Base-by-base conservation (phyloP, 2,329 filamentous ascomycete genomes). In the Cladophialophora exuberans region DNA sequence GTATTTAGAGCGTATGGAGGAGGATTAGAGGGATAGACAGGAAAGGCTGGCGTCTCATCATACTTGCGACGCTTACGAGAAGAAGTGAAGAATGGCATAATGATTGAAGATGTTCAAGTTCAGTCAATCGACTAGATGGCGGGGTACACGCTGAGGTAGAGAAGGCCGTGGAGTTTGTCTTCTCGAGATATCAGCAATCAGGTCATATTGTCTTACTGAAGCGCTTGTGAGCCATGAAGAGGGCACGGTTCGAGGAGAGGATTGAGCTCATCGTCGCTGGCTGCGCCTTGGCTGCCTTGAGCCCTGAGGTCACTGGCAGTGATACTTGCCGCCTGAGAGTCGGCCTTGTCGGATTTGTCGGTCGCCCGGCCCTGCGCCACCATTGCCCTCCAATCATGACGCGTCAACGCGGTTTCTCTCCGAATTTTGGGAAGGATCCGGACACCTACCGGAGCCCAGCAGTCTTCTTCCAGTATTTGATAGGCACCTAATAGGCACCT, bases 31-130 rank as follows among this genome's bases (percentile, higher is more conserved):
- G 42, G 18, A 30, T 41, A 49, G 35, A 49, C 22, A 17, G 52
- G 47, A 28, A n/a, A 15, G 28, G 28, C 46, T 22, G 51, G 10
- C 15, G 43, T 23, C 36, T 44, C 28, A n/a, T 48, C 35, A 41
- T 25, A 30, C 33, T 53, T 49, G 18, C 53, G 57, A 20, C 53
- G 53, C 41, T 56, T 52, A 46, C 50, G 42, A 15, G 26, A 10
- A 10, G 35, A n/a, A 28, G 3, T 47, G 28, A 47, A 47, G 44
- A 57, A 57, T 11, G 54, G 49, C 54, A 57, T 57, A 41, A 5
- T 56, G 26, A 10, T 0, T 2, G 6, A 13, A 6, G 28, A 13
- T 13, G 28, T 31, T 31, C 28, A 31, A 31, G n/a, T n/a, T n/a
- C n/a, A n/a, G n/a, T n/a, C n/a, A n/a, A n/a, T n/a, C n/a, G n/a